These are phyloP conservation scores for Vitis hybrid DNA, from an alignment of 177 flowering plant genomes.

Conservation along the genomic window DNA sequence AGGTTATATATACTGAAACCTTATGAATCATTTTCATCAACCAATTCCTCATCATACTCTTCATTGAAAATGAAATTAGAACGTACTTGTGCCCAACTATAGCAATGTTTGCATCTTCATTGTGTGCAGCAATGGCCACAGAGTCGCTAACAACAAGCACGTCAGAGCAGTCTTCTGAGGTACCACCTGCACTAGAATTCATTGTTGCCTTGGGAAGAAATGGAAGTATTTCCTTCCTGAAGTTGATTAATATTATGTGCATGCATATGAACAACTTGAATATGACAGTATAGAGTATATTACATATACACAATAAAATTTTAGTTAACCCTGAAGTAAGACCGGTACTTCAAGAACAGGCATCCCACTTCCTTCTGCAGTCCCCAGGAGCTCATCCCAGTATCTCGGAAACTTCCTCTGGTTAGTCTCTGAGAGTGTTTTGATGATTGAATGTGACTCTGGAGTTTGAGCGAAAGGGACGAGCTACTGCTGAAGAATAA, in stretches of 20 bases:
- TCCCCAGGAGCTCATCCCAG: conserved; percentile 82
- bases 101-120: conserved; percentile 84
- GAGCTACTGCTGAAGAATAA: conserved; percentile 62
- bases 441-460: conserved; percentile 39
- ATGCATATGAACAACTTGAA: conserved; percentile 31
- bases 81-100: conserved; percentile 49
- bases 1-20: conserved; percentile 3
- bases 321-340: neutral
- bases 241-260: conserved; percentile 73
- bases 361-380: conserved; percentile 74
- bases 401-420: conserved; percentile 50
- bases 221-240: conserved; percentile 85
- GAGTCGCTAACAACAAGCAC: conserved; percentile 61
- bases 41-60: too few species aligned
- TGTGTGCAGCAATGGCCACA: conserved; percentile 81
- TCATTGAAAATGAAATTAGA: too few species aligned
- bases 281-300: neutral
- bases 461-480: conserved; percentile 56
- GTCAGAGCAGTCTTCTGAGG: conserved; percentile 69
- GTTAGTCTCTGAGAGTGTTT: conserved; percentile 40
- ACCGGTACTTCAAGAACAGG: conserved; percentile 55
- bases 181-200: conserved; percentile 17
- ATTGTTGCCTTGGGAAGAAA: conserved; percentile 42
- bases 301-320: neutral
- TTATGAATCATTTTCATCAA: too few species aligned